Evolutionary conservation across 305 asterid species (phyloP), one percentile per base, ranked within the genome.

Genomic region (Nicotiana rustica): DNA sequence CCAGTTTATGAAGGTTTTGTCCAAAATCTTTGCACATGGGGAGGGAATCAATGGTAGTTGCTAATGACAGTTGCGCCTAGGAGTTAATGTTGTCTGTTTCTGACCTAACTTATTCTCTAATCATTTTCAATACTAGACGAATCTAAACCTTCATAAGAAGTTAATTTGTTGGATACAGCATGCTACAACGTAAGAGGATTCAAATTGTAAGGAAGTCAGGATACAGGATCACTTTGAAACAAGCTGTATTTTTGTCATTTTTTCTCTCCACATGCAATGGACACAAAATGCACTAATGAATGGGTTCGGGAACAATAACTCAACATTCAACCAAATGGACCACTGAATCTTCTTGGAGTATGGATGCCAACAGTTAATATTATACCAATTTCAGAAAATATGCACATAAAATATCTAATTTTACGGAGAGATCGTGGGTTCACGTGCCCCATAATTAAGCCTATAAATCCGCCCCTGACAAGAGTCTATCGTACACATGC

Each of bases 1-100:
- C 29, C 13, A 52, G 35, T 55, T 66, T 25, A 55, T 41, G 83
- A 82, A 73, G 66, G 85, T 84, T 66, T 85, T 77, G 66, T 62
- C 83, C 70, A 91, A 86, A 91, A 25, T 89, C 89, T 86, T 82
- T 84, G 90, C 97, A 92, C 97, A 90, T 91, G 97, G 86, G 44
- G 81, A 85, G 84, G 82, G 89, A 89, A 88, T 88, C 89, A 84
- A 76, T 33, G 89, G 89, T 86, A 81, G 90, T 85, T 85, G 88
- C 67, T 35, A 44, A 41, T 56, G 67, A 84, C 81, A 83, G 78
- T 84, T 83, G 7, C 49, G 47, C 47, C 2, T 31, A 12, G 29
- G 57, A 70, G 36, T 61, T 29, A 76, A 57, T 36, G 18, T 82
- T 84, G 59, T 80, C 19, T 55, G 62, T 80, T 80, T 25, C 36